phyloP scores from a whole-genome alignment of 169 alveolate species.

The Theileria annulata region DNA sequence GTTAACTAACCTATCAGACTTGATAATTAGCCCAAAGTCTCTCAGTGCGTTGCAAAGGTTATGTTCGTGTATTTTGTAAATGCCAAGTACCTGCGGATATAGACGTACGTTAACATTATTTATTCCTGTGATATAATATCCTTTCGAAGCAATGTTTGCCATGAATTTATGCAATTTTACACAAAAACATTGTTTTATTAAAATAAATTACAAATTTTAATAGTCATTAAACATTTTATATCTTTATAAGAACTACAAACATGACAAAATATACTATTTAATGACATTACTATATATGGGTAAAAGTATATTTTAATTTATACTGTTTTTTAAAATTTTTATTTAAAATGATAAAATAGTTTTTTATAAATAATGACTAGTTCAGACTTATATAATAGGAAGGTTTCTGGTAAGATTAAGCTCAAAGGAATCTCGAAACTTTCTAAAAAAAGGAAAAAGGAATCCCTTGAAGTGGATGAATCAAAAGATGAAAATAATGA shows the following conservation, averaged over 20 bases:
- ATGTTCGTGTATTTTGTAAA: slow-evolving; percentile 64
- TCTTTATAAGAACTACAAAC: neutral
- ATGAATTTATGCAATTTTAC: slow-evolving; percentile 2
- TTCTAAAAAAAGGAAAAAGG: slow-evolving; percentile 14
- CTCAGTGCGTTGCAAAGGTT: slow-evolving; percentile 65
- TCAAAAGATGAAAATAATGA: neutral
- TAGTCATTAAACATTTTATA: neutral
- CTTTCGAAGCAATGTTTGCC: slow-evolving; percentile 36
- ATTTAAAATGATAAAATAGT: neutral
- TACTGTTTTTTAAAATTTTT: neutral
- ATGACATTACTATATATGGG: neutral
- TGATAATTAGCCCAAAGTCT: slow-evolving; percentile 59
- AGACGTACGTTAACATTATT: slow-evolving; percentile 41
- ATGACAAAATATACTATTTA: neutral
- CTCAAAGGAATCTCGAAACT: slow-evolving; percentile 46
- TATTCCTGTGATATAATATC: slow-evolving; percentile 43
- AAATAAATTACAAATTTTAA: neutral
- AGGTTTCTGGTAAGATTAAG: slow-evolving; percentile 58
- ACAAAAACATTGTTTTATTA: neutral
- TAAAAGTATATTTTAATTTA: neutral
- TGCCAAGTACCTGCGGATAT: slow-evolving; percentile 66
- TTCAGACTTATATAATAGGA: slow-evolving; percentile 41
- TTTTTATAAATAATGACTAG: slow-evolving; percentile 23
- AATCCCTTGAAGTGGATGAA: neutral
- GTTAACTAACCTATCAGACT: slow-evolving; percentile 54